Base-by-base conservation (phyloP, 2,329 filamentous ascomycete species). In the Botrytis squamosa region DNA sequence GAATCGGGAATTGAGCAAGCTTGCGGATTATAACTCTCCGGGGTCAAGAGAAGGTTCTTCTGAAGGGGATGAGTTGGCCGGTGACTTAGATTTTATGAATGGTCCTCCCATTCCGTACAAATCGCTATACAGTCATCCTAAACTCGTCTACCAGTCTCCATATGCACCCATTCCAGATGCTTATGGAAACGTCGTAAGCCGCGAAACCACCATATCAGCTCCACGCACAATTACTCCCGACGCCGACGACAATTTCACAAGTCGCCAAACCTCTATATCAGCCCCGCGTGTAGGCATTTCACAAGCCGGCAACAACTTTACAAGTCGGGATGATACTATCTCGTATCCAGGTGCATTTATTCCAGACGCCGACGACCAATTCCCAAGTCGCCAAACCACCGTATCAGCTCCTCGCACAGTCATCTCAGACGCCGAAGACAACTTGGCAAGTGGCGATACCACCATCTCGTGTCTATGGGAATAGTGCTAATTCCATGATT, bases 331-430 rank as follows among this genome's bases (percentile, higher is more conserved):
- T 36, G 2, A 20, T 8, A 22, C 18, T 42, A 2, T 29, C 20
- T 67, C 65, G 7, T 20, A 20, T 20, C 65, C 65, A 52, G n/a
- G 12, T 6, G 46, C 6, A n/a, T 7, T 22, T 14, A 33, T 22
- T 8, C 25, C 36, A n/a, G 22, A 10, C 1, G 3, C 3, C 16
- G 2, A 8, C 1, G 25, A 57, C 7, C 2, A 22, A 3, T 4
- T 20, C 9, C 46, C 8, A 29, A 38, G 25, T 40, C n/a, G 33
- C 9, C 9, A 40, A 29, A 42, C 25, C 16, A 55, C 36, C 6
- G 9, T 42, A 38, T 40, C 36, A 22, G 65, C 49, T n/a, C 49
- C 49, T 6, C 10, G 49, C 25, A 14, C 49, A 22, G 6, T 62
- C 10, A 2, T 40, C 20, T 38, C 36, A 62, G 59, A 25, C 8